Evolutionary conservation across 1,284 basidiomycete species (phyloP).

Genomic region (Cryptococcus jaspeensis): DNA sequence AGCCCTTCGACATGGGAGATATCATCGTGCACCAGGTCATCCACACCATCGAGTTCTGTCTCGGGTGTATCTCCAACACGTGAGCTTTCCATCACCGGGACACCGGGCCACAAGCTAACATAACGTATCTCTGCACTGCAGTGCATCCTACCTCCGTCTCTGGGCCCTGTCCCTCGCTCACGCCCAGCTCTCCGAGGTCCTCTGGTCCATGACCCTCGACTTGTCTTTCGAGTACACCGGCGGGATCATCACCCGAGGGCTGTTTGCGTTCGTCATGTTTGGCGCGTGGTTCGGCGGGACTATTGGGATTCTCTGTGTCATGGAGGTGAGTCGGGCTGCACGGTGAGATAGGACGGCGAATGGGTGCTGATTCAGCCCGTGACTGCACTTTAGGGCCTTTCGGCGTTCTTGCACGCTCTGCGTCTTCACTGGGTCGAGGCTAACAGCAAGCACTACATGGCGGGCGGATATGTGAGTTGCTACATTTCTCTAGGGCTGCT

Average conservation of each 20-base stretch:
- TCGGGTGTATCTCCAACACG: slow-evolving; percentile 98
- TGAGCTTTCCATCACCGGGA: slow-evolving; percentile 14
- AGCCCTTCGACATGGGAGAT: slow-evolving; percentile 83
- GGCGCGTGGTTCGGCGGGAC: slow-evolving; percentile 81
- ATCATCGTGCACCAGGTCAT: slow-evolving; percentile 96
- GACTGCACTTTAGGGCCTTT: slow-evolving; percentile 65
- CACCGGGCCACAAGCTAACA: neutral
- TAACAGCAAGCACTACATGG: slow-evolving; percentile 94
- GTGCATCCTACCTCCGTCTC: slow-evolving; percentile 92
- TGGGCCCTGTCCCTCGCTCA: slow-evolving; percentile 99
- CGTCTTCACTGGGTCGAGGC: slow-evolving; percentile 96
- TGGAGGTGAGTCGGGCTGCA: slow-evolving; percentile 96
- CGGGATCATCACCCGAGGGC: slow-evolving; percentile 52
- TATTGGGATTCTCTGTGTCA: slow-evolving; percentile 76
- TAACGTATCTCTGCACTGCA: slow-evolving; percentile 7
- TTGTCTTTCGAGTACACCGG: slow-evolving; percentile 56
- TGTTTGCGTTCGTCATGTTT: slow-evolving; percentile 64
- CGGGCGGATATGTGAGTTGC: slow-evolving; percentile 63
- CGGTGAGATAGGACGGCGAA: slow-evolving; percentile 84
- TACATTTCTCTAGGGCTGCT: neutral
- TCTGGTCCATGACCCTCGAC: slow-evolving; percentile 82
- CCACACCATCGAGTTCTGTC: slow-evolving; percentile 97
- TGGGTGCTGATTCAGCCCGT: slow-evolving; percentile 10
- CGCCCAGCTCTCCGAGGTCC: slow-evolving; percentile 93
- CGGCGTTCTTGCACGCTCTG: slow-evolving; percentile 92